Evolutionary conservation across 1,284 basidiomycete species (phyloP).

Genomic region (Malassezia obtusa): DNA sequence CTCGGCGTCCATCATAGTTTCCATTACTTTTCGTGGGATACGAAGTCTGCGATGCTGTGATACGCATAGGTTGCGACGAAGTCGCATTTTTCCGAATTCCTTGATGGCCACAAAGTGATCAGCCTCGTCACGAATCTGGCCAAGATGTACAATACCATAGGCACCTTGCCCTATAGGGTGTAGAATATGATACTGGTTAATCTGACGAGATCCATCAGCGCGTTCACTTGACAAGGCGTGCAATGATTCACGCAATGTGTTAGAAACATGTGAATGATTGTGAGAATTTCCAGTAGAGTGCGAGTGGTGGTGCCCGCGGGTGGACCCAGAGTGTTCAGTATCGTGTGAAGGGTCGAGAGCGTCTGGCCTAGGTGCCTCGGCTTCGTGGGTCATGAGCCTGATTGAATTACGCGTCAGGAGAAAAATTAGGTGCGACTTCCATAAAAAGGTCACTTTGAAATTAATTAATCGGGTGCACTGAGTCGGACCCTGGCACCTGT

Average conservation of each 20-base stretch:
- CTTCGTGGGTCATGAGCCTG: too few relatives aligned
- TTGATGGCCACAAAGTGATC: slow-evolving; percentile 31
- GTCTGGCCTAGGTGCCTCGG: too few relatives aligned
- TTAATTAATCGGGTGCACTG: not conserved
- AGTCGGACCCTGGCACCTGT: too few relatives aligned
- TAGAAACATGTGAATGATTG: too few relatives aligned
- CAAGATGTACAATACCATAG: slow-evolving; percentile 38
- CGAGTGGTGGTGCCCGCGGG: too few relatives aligned
- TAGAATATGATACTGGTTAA: slow-evolving; percentile 45
- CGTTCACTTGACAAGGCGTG: slow-evolving; percentile 37
- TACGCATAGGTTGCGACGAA: slow-evolving; percentile 28
- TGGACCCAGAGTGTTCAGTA: too few relatives aligned
- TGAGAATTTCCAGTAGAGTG: too few relatives aligned
- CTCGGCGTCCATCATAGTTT: not conserved
- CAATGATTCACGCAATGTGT: slow-evolving; percentile 27
- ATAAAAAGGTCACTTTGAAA: not conserved
- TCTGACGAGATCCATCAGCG: slow-evolving; percentile 38
- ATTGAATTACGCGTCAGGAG: not conserved
- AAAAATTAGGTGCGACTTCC: not conserved
- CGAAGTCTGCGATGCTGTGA: slow-evolving; percentile 15
- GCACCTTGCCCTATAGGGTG: slow-evolving; percentile 39
- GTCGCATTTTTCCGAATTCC: slow-evolving; percentile 43
- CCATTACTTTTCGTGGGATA: not conserved
- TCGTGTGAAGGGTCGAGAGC: too few relatives aligned
- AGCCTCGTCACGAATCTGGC: slow-evolving; percentile 25